Evolutionary conservation across 768 basidiomycete species (phyloP), one percentile per base, ranked within the genome.

Genomic region (Kondoa malvinella): DNA sequence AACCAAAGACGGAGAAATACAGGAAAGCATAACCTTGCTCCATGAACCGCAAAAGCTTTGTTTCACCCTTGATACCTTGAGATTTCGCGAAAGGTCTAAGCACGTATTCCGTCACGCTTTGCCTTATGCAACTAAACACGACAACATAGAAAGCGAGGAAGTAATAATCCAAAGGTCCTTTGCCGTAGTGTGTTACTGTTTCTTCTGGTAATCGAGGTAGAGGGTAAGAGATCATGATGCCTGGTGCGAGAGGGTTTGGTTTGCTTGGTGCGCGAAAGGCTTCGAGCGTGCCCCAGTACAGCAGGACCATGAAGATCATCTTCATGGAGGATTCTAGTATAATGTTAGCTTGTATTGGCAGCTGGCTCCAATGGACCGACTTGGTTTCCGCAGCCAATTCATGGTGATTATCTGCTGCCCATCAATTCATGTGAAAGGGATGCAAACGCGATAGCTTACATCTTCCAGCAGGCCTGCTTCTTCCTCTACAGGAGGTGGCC

Each of bases 21-120:
- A 88, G 71, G 58, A 88, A 64, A 0, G 91, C 88, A 76, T 99
- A 95, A 0, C 83, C 85, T 75, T 94, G 94, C 78, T 99, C 94
- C 25, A 85, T 88, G 74, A 96, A 96, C 34, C 94, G 80, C 66
- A 85, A 83, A 16, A 91, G 76, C 76, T 92, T 95, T 27, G 75
- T 75, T 68, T 78, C 76, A 70, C 81, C 84, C 73, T 79, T 82
- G 62, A 99, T 82, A 1, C 91, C 87, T 66, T 86, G 84, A 68
- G 81, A 80, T 34, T 79, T 81, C 0, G 87, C 92, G 40, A 91
- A 71, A 1, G 87, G 88, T 27, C 80, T 79, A 57, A 85, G 83
- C 14, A 89, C 34, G 66, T 82, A 83, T 73, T 87, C 71, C 21
- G 86, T 83, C 76, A 90, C 75, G 57, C 80, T 74, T 77, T 96